A percentile compares a stretch with the other conserved stretches of the same genome.
Evolutionary conservation across 805 yeast species (phyloP).

Genomic region (Wickerhamia fluorescens): DNA sequence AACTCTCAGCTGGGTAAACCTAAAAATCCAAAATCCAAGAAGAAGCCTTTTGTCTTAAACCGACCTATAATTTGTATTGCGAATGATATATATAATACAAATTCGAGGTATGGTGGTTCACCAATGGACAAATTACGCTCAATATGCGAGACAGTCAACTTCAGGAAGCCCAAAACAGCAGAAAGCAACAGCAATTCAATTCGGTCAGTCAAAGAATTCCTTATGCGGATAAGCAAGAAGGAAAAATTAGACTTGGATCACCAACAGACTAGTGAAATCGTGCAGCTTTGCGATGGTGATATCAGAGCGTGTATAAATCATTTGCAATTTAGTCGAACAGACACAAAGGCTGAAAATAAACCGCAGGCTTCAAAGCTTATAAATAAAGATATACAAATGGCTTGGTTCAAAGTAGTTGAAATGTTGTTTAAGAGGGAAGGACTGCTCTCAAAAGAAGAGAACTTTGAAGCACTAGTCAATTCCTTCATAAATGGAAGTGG

Average conservation of each 20-base stretch:
- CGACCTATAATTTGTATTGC: conserved; percentile 92
- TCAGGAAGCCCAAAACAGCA: conserved; percentile 50
- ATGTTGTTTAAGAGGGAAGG: conserved; percentile 51
- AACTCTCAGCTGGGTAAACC: too few species aligned
- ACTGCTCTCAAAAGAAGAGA: conserved; percentile 37
- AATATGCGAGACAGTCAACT: conserved; percentile 62
- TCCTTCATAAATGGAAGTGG: conserved; percentile 37
- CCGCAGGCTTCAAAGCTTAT: conserved; percentile 3
- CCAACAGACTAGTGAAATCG: conserved; percentile 54
- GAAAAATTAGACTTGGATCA: conserved; percentile 49
- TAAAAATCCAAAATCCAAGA: conserved; percentile 12
- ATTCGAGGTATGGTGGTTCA: conserved; percentile 25
- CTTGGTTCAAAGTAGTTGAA: conserved; percentile 65
- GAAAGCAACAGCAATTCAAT: conserved; percentile 30
- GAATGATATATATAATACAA: conserved; percentile 67
- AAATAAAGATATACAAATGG: conserved; percentile 53
- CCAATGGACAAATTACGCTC: conserved; percentile 71
- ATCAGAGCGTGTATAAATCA: conserved; percentile 79
- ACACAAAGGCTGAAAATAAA: background rate
- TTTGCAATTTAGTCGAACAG: conserved; percentile 53
- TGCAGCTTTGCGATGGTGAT: conserved; percentile 72
- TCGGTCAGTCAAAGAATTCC: conserved; percentile 29
- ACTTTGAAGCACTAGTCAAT: conserved; percentile 41
- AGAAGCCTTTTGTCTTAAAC: conserved; percentile 38
- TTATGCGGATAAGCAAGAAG: conserved; percentile 41